Percentiles rank a stretch among this genome's conserved stretches.
Evolutionary conservation across 352 stramenopile species (phyloP).

Genomic region (Blastocystis sp.): DNA sequence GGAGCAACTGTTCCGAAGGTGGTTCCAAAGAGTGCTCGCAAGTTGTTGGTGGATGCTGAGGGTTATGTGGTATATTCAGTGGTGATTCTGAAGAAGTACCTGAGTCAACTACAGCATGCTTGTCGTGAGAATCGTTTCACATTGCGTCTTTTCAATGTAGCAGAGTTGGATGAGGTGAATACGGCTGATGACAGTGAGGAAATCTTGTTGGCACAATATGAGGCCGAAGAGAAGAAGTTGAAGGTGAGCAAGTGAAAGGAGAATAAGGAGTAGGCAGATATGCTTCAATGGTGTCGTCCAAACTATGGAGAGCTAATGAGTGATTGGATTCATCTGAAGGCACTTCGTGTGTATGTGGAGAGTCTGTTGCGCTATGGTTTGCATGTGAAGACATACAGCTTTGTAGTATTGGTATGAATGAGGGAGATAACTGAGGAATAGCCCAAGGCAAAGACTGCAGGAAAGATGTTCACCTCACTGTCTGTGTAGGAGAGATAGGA

Average conservation of each 20-base stretch:
- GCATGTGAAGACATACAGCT: neutral
- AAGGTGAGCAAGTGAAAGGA: neutral
- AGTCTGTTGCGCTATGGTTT: neutral
- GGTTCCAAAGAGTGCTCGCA: neutral
- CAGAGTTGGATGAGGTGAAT: neutral
- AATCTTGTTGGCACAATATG: neutral
- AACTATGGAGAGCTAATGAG: neutral
- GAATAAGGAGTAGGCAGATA: neutral
- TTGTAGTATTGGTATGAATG: conserved; percentile 1
- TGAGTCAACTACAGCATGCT: neutral
- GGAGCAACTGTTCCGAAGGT: neutral
- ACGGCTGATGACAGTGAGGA: neutral
- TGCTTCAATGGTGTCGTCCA: conserved; percentile 29
- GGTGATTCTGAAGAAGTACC: conserved; percentile 26
- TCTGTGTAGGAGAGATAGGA: neutral
- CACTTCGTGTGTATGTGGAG: neutral
- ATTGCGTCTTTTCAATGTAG: neutral
- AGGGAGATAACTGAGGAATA: neutral
- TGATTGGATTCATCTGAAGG: conserved; percentile 31
- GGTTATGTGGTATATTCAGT: conserved; percentile 11
- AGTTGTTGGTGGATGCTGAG: neutral
- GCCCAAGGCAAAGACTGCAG: conserved; percentile 1
- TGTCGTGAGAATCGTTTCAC: conserved; percentile 29
- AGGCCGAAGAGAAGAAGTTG: conserved; percentile 2
- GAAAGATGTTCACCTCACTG: neutral